Evolutionary conservation across 1,139 yeast species (phyloP), one percentile per base, ranked within the genome.

Genomic region (Taphrina populina): DNA sequence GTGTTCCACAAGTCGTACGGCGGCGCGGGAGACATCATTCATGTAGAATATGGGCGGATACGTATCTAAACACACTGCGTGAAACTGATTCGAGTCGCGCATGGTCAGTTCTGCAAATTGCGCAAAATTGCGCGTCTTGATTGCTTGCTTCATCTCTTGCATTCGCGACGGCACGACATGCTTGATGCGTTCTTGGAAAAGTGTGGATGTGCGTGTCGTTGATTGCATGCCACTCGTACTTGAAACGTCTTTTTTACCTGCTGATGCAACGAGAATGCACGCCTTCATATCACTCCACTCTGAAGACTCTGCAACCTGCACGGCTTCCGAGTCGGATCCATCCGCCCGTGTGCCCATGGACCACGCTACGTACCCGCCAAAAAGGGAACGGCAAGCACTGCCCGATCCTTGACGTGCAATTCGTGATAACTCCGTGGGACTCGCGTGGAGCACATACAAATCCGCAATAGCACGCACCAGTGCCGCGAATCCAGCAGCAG

Each of bases 331-430:
- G 71, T 92, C 98, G 49, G 79, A 75, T 6, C 98, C 98, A 65
- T 88, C 83, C 0, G 63, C 72, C 58, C 67, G 62, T 1, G 65
- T 62, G 56, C 99, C 99, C 96, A 88, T 90, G 70, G 92, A 96
- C 99, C 99, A 92, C 3, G 97, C 97, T 13, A 92, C 98, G 68
- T 82, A 92, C 5, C 99, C 99, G 46, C 98, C 98, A 70, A 87
- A 88, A 59, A 92, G 75, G 10, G 97, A 92, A 70, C 99, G 79
- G 71, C 98, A 92, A 7, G 98, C 98, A 11, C 96, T 88, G 1
- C 98, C 99, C 13, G 96, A 88, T 19, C 99, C 99, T 71, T 88
- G 92, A 71, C 99, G 82, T 13, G 99, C 98, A 65, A 92, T 83
- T 66, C 84, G 84, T 61, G 96, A 86, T 62, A 94, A 78, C 65